phyloP scores from a whole-genome alignment of 192 early-diverging fungal genomes.

The Chytriomyces sp. region DNA sequence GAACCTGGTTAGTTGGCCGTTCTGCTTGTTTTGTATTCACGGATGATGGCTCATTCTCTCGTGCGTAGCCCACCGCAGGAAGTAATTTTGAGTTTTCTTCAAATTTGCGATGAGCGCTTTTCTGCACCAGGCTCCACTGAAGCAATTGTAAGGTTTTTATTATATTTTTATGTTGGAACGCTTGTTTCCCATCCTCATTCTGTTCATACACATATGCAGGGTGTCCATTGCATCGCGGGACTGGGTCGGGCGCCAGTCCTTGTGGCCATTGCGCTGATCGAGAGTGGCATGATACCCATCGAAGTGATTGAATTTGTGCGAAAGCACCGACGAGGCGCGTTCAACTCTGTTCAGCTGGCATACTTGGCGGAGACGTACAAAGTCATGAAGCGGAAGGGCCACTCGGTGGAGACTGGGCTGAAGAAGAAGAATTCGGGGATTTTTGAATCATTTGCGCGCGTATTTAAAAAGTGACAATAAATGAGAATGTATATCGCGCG shows the following conservation, averaged over 20 bases:
- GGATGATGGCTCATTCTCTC: constrained; percentile 20
- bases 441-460: constrained; percentile 3
- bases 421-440: constrained; percentile 18
- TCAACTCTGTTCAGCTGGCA: constrained; percentile 73
- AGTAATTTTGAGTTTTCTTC: constrained; percentile 61
- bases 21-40: constrained; percentile 45
- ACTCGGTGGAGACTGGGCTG: neutral
- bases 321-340: constrained; percentile 72
- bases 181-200: neutral
- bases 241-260: constrained; percentile 93
- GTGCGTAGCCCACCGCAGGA: constrained; percentile 48
- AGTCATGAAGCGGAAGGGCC: constrained; percentile 23
- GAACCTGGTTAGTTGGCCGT: constrained; percentile 63
- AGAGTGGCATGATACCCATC: constrained; percentile 76
- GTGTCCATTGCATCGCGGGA: constrained; percentile 93
- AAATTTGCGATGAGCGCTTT: constrained; percentile 65
- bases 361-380: constrained; percentile 67
- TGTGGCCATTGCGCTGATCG: constrained; percentile 83
- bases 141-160: constrained; percentile 32
- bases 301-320: constrained; percentile 78
- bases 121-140: constrained; percentile 37
- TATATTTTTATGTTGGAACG: constrained; percentile 31
- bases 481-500: too few species aligned
- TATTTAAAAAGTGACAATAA: constrained; percentile 15
- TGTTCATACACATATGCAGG: constrained; percentile 24